A percentile compares a stretch with the other conserved stretches of the same genome.
Conservation (phyloP, 805 yeast species). For the Sugiyamaella chiloensis region DNA sequence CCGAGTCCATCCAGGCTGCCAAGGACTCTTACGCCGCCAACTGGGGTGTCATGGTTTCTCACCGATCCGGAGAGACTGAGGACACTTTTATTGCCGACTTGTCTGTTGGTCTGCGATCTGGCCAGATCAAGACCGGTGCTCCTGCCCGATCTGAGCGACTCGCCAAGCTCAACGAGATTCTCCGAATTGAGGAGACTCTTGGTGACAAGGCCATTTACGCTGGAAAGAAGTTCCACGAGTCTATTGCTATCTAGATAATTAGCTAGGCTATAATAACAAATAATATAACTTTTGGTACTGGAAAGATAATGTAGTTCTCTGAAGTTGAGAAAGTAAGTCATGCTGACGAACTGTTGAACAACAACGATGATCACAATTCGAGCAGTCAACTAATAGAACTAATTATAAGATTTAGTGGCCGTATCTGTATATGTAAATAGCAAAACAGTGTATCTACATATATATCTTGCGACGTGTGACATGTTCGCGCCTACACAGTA, state of each 20-base stretch:
- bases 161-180: constrained; percentile 97
- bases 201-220: constrained; percentile 97
- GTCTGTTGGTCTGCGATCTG: constrained; percentile 95
- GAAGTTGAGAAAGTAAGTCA: too few species aligned
- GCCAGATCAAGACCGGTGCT: constrained; percentile 99
- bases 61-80: constrained; percentile 99
- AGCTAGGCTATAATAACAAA: too few species aligned
- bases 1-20: constrained; percentile 98
- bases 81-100: constrained; percentile 98
- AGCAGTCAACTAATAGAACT: too few species aligned
- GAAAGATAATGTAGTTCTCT: not conserved
- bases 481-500: too few species aligned
- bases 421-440: too few species aligned
- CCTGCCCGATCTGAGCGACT: constrained; percentile 99
- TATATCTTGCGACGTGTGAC: too few species aligned
- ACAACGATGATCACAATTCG: too few species aligned
- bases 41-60: constrained; percentile 99
- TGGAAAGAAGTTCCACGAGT: constrained; percentile 81
- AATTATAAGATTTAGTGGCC: too few species aligned
- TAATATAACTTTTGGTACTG: constrained; percentile 2
- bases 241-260: constrained; percentile 33
- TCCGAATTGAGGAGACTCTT: constrained; percentile 97
- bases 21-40: constrained; percentile 90
- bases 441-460: too few species aligned
- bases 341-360: too few species aligned